A percentile compares a stretch with the other conserved stretches of the same genome.
Conservation (phyloP, 169 alveolate species). For the Plasmodium fragile region DNA sequence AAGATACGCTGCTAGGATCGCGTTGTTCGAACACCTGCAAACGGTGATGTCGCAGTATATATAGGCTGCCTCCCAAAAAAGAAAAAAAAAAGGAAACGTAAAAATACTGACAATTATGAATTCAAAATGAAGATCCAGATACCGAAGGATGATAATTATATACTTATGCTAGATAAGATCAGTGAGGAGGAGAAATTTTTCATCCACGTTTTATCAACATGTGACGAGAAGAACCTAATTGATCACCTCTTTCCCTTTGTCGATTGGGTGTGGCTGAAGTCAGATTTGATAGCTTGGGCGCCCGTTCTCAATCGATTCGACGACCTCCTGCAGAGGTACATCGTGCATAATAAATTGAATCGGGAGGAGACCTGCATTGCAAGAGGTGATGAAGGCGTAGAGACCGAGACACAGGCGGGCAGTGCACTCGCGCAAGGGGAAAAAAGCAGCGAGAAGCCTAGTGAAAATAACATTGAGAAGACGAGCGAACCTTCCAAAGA, state of each 20-base stretch:
- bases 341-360: conserved; percentile 61
- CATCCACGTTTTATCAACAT: conserved; percentile 80
- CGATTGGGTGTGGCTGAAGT: conserved; percentile 88
- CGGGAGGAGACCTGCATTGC: conserved; percentile 39
- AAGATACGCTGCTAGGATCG: background rate
- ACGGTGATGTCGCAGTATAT: background rate
- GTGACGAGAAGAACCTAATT: conserved; percentile 75
- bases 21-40: background rate
- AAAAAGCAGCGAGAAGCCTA: background rate
- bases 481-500: background rate
- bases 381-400: conserved; percentile 1
- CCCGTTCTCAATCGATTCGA: conserved; percentile 87
- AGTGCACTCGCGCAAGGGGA: background rate
- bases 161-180: conserved; percentile 81
- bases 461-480: background rate
- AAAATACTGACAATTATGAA: conserved; percentile 30
- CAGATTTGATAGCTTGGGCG: conserved; percentile 87
- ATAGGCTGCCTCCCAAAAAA: background rate
- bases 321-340: conserved; percentile 79
- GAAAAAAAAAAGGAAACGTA: background rate
- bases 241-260: conserved; percentile 82
- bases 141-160: conserved; percentile 87
- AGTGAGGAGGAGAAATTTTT: conserved; percentile 83
- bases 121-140: conserved; percentile 83
- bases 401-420: background rate